These are phyloP conservation scores for Glycine tomentella DNA, from an alignment of 306 rosid species.

Conservation along the genomic window DNA sequence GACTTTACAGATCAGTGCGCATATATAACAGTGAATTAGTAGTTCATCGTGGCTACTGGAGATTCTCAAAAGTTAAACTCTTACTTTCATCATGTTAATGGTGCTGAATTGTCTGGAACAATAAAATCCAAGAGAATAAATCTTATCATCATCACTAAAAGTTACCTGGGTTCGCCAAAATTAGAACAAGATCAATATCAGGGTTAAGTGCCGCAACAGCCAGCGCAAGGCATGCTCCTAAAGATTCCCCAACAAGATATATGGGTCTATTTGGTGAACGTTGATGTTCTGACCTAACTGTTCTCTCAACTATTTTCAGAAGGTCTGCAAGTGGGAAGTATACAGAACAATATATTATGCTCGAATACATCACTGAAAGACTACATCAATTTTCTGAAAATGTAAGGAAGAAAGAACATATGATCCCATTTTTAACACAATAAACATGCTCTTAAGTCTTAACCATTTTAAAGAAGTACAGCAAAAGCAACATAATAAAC, in stretches of 20 bases:
- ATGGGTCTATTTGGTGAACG: constrained; percentile 74
- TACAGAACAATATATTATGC: constrained; percentile 25
- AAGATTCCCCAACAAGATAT: constrained; percentile 82
- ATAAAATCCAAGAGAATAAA: not conserved
- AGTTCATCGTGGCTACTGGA: constrained; percentile 4
- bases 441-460: constrained; percentile 28
- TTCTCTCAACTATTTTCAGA: constrained; percentile 75
- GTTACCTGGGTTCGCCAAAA: constrained; percentile 86
- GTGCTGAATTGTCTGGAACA: constrained; percentile 19
- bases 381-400: not conserved
- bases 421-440: constrained; percentile 33
- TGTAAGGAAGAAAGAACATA: constrained; percentile 1
- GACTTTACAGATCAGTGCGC: constrained; percentile 14
- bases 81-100: constrained; percentile 13
- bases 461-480: constrained; percentile 30
- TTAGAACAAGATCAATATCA: constrained; percentile 79
- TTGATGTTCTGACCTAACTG: constrained; percentile 61
- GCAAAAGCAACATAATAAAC: constrained; percentile 6
- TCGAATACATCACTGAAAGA: constrained; percentile 7
- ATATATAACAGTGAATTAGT: constrained; percentile 25
- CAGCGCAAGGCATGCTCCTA: constrained; percentile 89
- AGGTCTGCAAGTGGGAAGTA: constrained; percentile 60
- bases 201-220: constrained; percentile 85
- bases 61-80: constrained; percentile 12
- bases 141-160: constrained; percentile 9